Base-by-base conservation (phyloP, 2,329 filamentous ascomycete species). In the Monosporascus sp. region DNA sequence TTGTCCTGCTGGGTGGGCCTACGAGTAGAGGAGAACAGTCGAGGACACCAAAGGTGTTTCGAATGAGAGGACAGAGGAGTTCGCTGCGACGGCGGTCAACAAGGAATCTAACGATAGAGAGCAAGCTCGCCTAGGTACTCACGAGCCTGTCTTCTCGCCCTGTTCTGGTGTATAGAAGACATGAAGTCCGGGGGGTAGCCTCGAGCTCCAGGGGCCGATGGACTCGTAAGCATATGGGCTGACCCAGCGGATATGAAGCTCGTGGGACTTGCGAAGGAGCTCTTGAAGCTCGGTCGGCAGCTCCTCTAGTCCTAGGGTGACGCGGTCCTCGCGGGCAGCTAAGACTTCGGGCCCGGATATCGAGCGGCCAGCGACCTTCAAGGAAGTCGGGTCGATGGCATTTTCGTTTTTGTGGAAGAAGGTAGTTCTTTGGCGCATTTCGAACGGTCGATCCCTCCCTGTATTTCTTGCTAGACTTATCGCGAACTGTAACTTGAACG, bases 211-310 rank as follows among this genome's bases (percentile, higher is more conserved):
- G 2, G 92, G 92, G 40, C 85, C 78, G 45, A 86, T 74, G 1
- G 81, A 75, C 40, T 81, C 73, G 66, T 86, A 86, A 2, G 77
- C 64, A 7, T 66, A 63, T 2, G 83, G 73, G 16, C 84, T 82
- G n/a, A 82, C 79, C 90, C 91, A 96, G 67, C 88, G 83, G 54
- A 97, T 74, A 69, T 93, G 88, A 43, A 97, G 73, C 68, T 91
- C 85, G 62, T 87, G 82, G 58, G 82, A 83, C 62, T 82, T 76
- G 51, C 79, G 76, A 26, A 96, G 74, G 16, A 87, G 71, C 26
- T 78, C 70, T 55, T 78, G 79, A 17, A 94, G 69, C 69, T 90
- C 85, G 17, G 72, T 65, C 5, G 91, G 88, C 41, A 97, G 79
- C 73, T 96, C 90, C 48, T 85, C 77, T 20, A 91, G 73, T 38